A percentile compares a stretch with the other conserved stretches of the same genome.
These are phyloP conservation scores for Polygonum maritimum DNA, from an alignment of 148 eudicot species.

Conservation along the genomic window DNA sequence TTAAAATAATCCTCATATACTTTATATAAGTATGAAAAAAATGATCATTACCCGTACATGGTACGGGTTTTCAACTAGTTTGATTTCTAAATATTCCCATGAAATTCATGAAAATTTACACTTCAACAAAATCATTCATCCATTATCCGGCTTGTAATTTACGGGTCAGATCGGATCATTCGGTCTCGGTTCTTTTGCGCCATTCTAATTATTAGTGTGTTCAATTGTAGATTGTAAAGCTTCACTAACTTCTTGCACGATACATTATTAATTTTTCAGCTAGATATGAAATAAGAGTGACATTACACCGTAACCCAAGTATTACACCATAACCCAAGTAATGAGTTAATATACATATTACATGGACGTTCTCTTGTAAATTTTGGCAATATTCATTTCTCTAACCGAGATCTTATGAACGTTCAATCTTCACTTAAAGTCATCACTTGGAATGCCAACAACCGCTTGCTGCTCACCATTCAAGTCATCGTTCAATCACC, in stretches of 20 bases:
- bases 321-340: neutral
- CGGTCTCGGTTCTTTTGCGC: no score
- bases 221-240: no score
- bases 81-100: no score
- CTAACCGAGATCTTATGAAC: neutral
- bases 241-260: neutral
- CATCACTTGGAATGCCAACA: conserved; percentile 21
- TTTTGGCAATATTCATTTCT: neutral
- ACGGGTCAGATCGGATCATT: no score
- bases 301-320: neutral
- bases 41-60: no score
- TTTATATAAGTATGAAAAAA: no score
- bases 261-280: neutral
- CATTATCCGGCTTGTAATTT: no score
- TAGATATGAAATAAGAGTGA: neutral
- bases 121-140: no score
- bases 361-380: neutral
- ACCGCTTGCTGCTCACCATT: conserved; percentile 51
- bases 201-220: no score
- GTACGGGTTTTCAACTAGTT: no score
- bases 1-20: no score
- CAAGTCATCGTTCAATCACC: conserved; percentile 3
- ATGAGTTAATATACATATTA: neutral
- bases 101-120: no score
- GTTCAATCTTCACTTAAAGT: neutral